Conservation (phyloP, 768 basidiomycete genomes). For the Serendipita indica region DNA sequence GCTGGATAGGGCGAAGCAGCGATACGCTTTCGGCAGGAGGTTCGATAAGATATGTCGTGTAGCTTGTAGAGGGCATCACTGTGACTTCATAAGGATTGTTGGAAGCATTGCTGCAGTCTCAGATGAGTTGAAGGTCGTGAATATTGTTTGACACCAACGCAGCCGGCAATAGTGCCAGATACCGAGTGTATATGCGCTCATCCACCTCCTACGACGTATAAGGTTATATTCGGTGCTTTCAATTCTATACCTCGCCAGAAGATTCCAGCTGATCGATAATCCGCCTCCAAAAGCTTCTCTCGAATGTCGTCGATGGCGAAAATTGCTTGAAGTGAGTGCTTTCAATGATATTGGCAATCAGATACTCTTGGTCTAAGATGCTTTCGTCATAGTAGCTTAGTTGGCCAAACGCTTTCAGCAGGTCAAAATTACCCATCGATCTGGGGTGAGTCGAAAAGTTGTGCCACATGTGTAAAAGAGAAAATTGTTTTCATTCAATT, state of each 20-base stretch:
- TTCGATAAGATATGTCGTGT: constrained; percentile 4
- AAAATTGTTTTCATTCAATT: not conserved
- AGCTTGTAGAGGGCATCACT: not conserved
- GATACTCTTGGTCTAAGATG: not conserved
- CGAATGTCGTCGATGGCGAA: not conserved
- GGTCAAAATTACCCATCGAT: not conserved
- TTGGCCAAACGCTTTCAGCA: not conserved
- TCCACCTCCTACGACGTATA: not conserved
- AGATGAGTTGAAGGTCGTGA: not conserved
- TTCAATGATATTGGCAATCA: not conserved
- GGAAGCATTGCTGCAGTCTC: not conserved
- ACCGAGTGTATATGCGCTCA: not conserved
- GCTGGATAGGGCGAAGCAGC: not conserved
- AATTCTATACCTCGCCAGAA: not conserved
- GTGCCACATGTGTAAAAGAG: not conserved
- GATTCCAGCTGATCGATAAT: not conserved
- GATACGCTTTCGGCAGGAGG: not conserved
- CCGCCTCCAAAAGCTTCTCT: not conserved
- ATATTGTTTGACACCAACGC: not conserved
- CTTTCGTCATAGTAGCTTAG: not conserved
- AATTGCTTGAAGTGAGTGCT: not conserved
- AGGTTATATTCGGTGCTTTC: not conserved
- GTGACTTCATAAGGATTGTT: not conserved
- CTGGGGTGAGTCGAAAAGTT: not conserved
- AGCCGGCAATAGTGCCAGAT: not conserved